A percentile compares a stretch with the other conserved stretches of the same genome.
phyloP scores from a whole-genome alignment of 148 eudicot genomes.

The Vaccinium macrocarpon region DNA sequence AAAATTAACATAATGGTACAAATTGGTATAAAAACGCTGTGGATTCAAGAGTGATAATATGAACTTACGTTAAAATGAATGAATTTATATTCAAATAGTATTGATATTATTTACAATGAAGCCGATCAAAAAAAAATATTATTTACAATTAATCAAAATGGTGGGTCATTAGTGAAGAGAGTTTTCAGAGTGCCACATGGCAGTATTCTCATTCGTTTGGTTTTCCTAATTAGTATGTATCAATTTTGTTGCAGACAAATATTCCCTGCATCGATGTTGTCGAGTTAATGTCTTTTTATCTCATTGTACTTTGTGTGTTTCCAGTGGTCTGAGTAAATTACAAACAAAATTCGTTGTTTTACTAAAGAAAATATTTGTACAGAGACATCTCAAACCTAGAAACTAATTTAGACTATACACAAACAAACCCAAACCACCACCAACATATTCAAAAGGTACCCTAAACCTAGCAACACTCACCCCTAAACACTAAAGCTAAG shows the following conservation, averaged over 20 bases:
- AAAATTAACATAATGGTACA: background rate
- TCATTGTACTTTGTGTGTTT: too few relatives aligned
- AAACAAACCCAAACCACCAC: background rate
- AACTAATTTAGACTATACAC: background rate
- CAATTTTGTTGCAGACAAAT: too few relatives aligned
- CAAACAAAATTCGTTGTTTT: background rate
- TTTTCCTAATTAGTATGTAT: too few relatives aligned
- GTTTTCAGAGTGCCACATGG: too few relatives aligned
- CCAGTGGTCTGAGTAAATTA: background rate
- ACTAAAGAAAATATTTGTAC: background rate
- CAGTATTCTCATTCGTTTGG: too few relatives aligned
- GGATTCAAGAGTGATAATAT: background rate
- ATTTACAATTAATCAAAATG: too few relatives aligned
- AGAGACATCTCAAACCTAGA: background rate
- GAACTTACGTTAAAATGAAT: background rate
- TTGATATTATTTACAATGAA: too few relatives aligned
- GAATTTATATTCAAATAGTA: background rate
- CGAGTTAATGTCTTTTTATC: too few relatives aligned
- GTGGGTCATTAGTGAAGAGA: too few relatives aligned
- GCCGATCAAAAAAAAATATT: too few relatives aligned
- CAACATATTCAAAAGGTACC: background rate
- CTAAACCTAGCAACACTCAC: background rate
- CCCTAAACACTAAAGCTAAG: background rate
- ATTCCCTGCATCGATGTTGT: too few relatives aligned
- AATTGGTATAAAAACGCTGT: background rate